Evolutionary conservation across 495 filamentous ascomycete genomes (phyloP), one percentile per base, ranked within the genome.

Genomic region (Friedmanniomyces endolithicus): DNA sequence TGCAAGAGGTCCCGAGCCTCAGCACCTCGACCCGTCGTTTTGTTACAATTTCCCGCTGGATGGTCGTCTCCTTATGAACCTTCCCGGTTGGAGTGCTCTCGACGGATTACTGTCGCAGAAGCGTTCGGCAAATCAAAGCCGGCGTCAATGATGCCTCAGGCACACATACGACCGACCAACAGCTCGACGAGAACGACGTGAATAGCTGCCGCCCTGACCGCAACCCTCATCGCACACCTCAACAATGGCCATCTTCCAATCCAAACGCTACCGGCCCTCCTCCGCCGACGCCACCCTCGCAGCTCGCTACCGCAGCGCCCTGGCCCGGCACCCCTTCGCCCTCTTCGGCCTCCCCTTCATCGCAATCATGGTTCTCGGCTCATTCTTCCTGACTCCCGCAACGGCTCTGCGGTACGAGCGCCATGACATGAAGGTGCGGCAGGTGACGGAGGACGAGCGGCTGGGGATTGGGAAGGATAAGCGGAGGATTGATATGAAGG

Each of bases 311-410:
- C 85, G 92, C 53, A 65, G 72, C 11, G 64, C 71, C 50, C 75
- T 95, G 37, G 65, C 74, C 19, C 80, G 77, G 57, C 87, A 86
- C 60, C 92, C 92, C 0, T 99, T 99, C 70, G 72, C 90, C 35
- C 78, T 96, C 50, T 99, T 99, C 68, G 92, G 92, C 7, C 74
- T 97, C n/a, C 92, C 92, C 14, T 99, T 99, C 71, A 78, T 97
- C 63, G 71, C 76, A 41, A 82, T 90, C 34, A 95, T 99, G 62
- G 82, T 99, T n/a, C 89, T 84, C 3, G 92, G 87, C 0, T 94
- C 87, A 7, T 99, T 99, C 70, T 84, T 90, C 57, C 77, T 99
- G 14, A 95, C 90, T 0, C 92, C 94, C 1, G 92, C 89, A 1
- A 87, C 92, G 6, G 94, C 92, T 4, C 71, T 99, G 29, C 78